Percentiles rank a stretch among this genome's conserved stretches.
Evolutionary conservation across 2,329 filamentous ascomycete species (phyloP).

Genomic region (Plenodomus lindquistii): DNA sequence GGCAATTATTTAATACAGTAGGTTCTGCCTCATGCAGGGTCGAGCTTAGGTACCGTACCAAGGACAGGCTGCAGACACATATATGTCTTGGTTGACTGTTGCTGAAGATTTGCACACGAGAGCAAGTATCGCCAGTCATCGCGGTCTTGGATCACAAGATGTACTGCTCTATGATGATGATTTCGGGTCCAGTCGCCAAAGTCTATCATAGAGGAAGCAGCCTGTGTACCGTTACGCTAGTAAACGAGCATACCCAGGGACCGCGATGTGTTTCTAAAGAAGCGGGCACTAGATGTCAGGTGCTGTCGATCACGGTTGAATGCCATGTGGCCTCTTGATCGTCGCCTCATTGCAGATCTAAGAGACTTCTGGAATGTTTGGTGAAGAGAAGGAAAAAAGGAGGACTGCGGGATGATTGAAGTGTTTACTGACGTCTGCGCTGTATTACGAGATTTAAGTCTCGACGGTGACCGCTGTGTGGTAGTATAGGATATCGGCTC

Average conservation of each 20-base stretch:
- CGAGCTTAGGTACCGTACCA: too few relatives aligned
- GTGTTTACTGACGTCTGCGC: too few relatives aligned
- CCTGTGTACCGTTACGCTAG: background rate
- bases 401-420: too few relatives aligned
- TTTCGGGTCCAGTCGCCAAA: background rate
- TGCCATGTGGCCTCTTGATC: background rate
- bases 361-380: conserved; percentile 8
- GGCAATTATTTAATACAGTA: background rate
- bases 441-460: too few relatives aligned
- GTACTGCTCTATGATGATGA: background rate
- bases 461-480: too few relatives aligned
- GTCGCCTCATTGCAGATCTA: background rate
- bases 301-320: conserved; percentile 7
- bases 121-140: too few relatives aligned
- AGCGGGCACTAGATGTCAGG: conserved; percentile 1
- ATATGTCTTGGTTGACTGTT: too few relatives aligned
- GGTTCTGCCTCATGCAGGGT: too few relatives aligned
- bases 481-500: too few relatives aligned
- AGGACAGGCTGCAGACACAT: too few relatives aligned
- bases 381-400: conserved; percentile 8
- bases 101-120: too few relatives aligned
- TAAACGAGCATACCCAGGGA: conserved; percentile 8
- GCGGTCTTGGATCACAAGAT: conserved; percentile 2
- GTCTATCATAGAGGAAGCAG: background rate
- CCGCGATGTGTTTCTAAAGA: conserved; percentile 9